Conservation (phyloP, 257 asterid species). For the Solanum dulcamara region DNA sequence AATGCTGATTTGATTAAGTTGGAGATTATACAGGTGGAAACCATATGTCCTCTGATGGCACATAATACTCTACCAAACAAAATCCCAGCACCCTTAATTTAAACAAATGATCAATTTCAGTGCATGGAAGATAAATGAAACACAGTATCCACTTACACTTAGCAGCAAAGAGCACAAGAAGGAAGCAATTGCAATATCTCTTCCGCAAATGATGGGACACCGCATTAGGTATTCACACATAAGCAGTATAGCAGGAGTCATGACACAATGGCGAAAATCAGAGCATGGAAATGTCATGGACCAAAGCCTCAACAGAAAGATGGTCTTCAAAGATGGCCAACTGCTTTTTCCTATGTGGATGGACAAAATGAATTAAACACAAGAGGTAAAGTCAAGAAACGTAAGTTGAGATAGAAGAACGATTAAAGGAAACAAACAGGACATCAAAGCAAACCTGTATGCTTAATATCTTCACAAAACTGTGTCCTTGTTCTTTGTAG, state of each 20-base stretch:
- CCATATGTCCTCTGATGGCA: background rate
- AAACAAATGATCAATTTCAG: background rate
- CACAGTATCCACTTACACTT: slow-evolving; percentile 43
- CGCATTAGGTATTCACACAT: slow-evolving; percentile 87
- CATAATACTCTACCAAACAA: background rate
- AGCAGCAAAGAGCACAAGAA: slow-evolving; percentile 90
- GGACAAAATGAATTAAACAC: background rate
- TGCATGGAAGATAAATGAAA: background rate
- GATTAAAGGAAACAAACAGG: background rate
- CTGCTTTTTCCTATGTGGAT: slow-evolving; percentile 54
- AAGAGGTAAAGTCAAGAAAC: background rate
- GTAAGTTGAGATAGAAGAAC: background rate
- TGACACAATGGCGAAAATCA: slow-evolving; percentile 86
- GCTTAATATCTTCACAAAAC: slow-evolving; percentile 54
- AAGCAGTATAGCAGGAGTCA: slow-evolving; percentile 73
- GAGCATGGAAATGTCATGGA: slow-evolving; percentile 94
- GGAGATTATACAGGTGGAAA: background rate
- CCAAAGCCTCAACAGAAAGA: slow-evolving; percentile 79
- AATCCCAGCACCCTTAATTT: background rate
- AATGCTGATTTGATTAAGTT: background rate
- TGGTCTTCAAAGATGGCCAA: slow-evolving; percentile 87
- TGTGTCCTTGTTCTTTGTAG: slow-evolving; percentile 51
- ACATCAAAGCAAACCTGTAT: slow-evolving; percentile 39
- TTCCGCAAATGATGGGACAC: slow-evolving; percentile 60
- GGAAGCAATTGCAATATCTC: slow-evolving; percentile 71